Percentiles rank a stretch among this genome's conserved stretches.
Conservation (phyloP, 2,329 filamentous ascomycete species). For the Blastomyces percursus region DNA sequence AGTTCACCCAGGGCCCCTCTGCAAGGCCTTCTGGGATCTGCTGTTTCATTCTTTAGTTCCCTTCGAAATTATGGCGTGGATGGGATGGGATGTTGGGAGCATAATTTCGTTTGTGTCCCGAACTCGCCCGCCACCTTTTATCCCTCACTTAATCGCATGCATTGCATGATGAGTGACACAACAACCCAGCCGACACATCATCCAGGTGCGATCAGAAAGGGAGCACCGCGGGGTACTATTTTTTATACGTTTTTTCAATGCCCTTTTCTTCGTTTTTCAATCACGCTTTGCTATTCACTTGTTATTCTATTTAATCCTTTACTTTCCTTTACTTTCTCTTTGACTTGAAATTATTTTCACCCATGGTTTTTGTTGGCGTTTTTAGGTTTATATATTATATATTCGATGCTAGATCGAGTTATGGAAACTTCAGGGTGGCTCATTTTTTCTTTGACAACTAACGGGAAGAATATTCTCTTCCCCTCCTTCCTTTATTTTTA, state of each 20-base stretch:
- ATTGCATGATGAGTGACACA: too few relatives aligned
- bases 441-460: not conserved
- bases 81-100: not conserved
- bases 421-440: not conserved
- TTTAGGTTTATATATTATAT: not conserved
- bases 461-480: too few relatives aligned
- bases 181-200: too few relatives aligned
- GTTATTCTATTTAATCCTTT: not conserved
- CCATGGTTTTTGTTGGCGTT: not conserved
- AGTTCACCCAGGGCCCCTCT: not conserved
- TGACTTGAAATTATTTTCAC: not conserved
- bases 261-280: not conserved
- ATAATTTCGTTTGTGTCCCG: not conserved
- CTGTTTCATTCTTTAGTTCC: not conserved
- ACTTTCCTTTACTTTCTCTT: not conserved
- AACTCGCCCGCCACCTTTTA: not conserved
- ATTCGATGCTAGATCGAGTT: not conserved
- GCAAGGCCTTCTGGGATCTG: not conserved
- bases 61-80: not conserved
- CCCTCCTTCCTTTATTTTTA: not conserved
- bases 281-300: not conserved
- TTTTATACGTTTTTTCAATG: not conserved
- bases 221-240: not conserved
- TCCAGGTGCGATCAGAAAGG: too few relatives aligned
- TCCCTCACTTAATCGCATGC: too few relatives aligned